phyloP scores from a whole-genome alignment of 805 yeast genomes.

The Zygoascus ofunaensis region DNA sequence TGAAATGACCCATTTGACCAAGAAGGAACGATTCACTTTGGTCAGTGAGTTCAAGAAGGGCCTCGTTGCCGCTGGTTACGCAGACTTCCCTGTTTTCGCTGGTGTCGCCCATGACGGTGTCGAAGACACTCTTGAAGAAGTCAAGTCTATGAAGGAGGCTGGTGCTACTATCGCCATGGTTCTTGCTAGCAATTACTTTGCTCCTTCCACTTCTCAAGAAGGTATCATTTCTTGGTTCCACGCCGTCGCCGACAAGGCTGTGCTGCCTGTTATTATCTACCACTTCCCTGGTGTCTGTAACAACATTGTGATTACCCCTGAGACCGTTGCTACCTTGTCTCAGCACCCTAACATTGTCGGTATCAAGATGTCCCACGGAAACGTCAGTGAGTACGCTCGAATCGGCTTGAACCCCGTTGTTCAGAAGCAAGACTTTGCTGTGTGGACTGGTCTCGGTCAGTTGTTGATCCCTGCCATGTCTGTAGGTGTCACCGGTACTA shows the following conservation, averaged over 20 bases:
- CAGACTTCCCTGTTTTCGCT: constrained; percentile 36
- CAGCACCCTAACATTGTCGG: constrained; percentile 42
- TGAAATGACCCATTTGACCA: constrained; percentile 43
- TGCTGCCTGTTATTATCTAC: constrained; percentile 38
- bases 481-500: constrained; percentile 42
- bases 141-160: constrained; percentile 21
- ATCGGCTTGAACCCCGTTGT: constrained; percentile 37
- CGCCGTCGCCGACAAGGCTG: constrained; percentile 36
- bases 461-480: constrained; percentile 39
- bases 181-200: constrained; percentile 42
- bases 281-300: constrained; percentile 45
- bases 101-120: constrained; percentile 42
- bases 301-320: constrained; percentile 32
- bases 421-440: constrained; percentile 32
- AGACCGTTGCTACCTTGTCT: constrained; percentile 35
- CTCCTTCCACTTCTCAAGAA: constrained; percentile 36
- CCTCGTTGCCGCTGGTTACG: constrained; percentile 31
- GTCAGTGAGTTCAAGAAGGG: constrained; percentile 24
- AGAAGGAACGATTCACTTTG: constrained; percentile 33
- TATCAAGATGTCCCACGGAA: constrained; percentile 43
- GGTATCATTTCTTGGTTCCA: constrained; percentile 40
- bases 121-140: constrained; percentile 35
- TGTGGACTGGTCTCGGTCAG: constrained; percentile 46
- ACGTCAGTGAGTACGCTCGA: constrained; percentile 39
- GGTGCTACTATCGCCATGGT: constrained; percentile 27